Percentiles rank a stretch among this genome's conserved stretches.
phyloP scores from a whole-genome alignment of 2,329 filamentous ascomycete genomes.

The Pseudopithomyces chartarum region DNA sequence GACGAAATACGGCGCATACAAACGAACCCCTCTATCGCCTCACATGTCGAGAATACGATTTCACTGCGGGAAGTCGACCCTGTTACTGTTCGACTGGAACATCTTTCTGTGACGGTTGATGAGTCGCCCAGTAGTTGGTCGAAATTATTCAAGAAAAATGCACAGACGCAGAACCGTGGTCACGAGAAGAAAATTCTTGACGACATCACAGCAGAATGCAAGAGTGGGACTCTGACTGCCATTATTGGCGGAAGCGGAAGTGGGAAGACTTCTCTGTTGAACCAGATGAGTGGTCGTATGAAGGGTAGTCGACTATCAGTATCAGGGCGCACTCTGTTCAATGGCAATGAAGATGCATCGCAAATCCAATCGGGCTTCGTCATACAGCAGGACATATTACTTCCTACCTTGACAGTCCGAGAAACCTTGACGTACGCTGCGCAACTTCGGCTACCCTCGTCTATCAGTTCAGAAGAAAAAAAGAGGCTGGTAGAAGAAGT shows the following conservation, averaged over 20 bases:
- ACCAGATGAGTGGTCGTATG: conserved; percentile 72
- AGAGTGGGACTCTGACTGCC: conserved; percentile 70
- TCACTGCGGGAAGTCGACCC: conserved; percentile 59
- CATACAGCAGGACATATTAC: conserved; percentile 75
- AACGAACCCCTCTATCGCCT: conserved; percentile 19
- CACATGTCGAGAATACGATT: conserved; percentile 35
- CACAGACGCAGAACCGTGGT: conserved; percentile 22
- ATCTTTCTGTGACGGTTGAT: conserved; percentile 62
- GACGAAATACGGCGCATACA: conserved; percentile 17
- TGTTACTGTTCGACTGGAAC: conserved; percentile 60
- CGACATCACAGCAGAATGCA: conserved; percentile 67
- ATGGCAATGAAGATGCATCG: conserved; percentile 56
- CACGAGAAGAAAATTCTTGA: conserved; percentile 61
- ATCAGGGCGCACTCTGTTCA: conserved; percentile 65
- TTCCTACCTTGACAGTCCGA: conserved; percentile 74
- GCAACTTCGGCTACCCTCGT: conserved; percentile 69
- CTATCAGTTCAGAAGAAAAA: conserved; percentile 64
- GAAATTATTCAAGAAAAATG: conserved; percentile 32
- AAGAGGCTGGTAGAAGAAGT: conserved; percentile 73
- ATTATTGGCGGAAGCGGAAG: conserved; percentile 77
- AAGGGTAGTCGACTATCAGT: conserved; percentile 57
- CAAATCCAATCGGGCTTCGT: conserved; percentile 70
- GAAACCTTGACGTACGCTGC: conserved; percentile 77
- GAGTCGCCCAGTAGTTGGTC: conserved; percentile 53
- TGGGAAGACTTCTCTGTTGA: conserved; percentile 66